A percentile compares a stretch with the other conserved stretches of the same genome.
These are phyloP conservation scores for Polymyxa betae DNA, from an alignment of 208 protist genomes.

Conservation along the genomic window DNA sequence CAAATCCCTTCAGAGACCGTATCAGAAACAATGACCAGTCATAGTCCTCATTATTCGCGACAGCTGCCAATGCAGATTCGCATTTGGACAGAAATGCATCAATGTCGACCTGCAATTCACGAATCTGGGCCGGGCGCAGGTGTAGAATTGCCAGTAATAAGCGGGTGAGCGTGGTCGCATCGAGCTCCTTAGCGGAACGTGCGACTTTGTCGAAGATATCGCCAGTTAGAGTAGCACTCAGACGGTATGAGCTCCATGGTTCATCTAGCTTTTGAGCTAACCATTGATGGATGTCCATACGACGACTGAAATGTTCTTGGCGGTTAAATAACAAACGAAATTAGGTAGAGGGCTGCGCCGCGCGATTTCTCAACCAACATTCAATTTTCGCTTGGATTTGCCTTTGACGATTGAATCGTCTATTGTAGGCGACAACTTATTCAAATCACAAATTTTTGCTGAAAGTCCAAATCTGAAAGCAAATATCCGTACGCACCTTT, in stretches of 20 bases:
- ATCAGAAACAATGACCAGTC: neutral
- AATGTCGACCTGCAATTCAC: constrained; percentile 9
- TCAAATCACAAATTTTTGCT: too few relatives aligned
- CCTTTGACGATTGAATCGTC: too few relatives aligned
- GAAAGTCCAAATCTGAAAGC: too few relatives aligned
- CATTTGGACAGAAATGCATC: neutral
- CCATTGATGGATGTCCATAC: neutral
- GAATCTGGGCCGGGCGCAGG: constrained; percentile 15
- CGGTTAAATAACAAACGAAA: too few relatives aligned
- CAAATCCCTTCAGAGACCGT: neutral
- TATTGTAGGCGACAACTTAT: too few relatives aligned
- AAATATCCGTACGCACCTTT: too few relatives aligned
- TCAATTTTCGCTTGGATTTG: too few relatives aligned
- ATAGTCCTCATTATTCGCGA: neutral
- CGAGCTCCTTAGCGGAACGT: neutral
- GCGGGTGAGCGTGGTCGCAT: neutral
- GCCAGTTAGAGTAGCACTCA: neutral
- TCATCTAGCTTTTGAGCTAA: constrained; percentile 27
- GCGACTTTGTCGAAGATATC: neutral
- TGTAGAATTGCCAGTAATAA: neutral
- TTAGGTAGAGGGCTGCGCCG: too few relatives aligned
- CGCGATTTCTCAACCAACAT: too few relatives aligned
- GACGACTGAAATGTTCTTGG: too few relatives aligned
- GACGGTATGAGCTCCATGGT: constrained; percentile 33
- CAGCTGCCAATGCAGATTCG: neutral